Evolutionary conservation across 345 rosid genomes (phyloP).

Genomic region (Boechera retrofracta): DNA sequence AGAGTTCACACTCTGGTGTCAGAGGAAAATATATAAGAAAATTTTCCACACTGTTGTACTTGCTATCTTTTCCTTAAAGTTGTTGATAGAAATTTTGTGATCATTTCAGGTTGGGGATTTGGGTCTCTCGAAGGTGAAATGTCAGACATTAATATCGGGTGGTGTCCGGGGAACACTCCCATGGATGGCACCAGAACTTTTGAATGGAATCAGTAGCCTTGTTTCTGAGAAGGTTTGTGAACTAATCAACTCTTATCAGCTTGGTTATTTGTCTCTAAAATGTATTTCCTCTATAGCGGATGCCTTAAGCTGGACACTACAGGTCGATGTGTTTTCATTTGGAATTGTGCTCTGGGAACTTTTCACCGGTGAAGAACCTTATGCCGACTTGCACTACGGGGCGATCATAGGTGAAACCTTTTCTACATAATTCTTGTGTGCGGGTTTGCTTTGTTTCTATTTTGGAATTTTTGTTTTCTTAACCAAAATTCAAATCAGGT

Average conservation of each 20-base stretch:
- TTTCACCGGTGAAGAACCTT: slow-evolving; percentile 20
- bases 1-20: not conserved
- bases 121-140: slow-evolving; percentile 19
- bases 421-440: not conserved
- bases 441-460: not conserved
- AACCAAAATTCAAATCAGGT: not conserved
- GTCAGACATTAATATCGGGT: slow-evolving; percentile 17
- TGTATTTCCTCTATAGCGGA: not conserved
- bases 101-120: slow-evolving; percentile 5
- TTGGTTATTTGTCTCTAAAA: not conserved
- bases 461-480: not conserved
- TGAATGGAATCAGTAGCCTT: slow-evolving; percentile 11
- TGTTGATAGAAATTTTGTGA: not conserved
- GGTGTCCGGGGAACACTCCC: slow-evolving; percentile 19
- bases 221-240: slow-evolving; percentile 13
- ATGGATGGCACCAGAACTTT: slow-evolving; percentile 14
- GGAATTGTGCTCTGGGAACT: slow-evolving; percentile 19
- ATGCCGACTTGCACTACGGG: slow-evolving; percentile 1
- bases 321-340: slow-evolving; percentile 19
- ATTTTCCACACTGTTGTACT: not conserved
- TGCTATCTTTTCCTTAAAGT: not conserved
- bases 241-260: not conserved
- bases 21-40: not conserved
- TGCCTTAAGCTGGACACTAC: not conserved
- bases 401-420: slow-evolving; percentile 9